phyloP scores from a whole-genome alignment of 2,329 filamentous ascomycete species.

The Seiridium cupressi region DNA sequence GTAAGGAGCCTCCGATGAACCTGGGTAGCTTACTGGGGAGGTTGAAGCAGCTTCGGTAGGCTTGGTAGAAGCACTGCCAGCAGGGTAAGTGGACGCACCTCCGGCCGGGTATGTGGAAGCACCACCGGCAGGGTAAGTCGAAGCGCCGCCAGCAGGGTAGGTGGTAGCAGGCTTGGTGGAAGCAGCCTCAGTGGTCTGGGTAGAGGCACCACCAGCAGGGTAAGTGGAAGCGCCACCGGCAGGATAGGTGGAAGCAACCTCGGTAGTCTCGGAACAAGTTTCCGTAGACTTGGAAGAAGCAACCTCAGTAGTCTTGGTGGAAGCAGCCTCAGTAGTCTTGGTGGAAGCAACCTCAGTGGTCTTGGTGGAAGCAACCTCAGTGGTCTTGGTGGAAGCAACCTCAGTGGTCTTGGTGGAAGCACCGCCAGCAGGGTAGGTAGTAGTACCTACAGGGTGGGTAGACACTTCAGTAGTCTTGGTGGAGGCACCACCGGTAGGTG shows the following conservation, averaged over 20 bases:
- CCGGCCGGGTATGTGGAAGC: conserved; percentile 1
- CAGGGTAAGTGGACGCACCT: background rate
- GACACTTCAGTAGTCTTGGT: no score
- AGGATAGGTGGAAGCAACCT: no score
- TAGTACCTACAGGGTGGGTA: background rate
- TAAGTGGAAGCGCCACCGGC: background rate
- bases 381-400: no score
- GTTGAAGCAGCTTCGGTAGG: background rate
- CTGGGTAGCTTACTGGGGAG: background rate
- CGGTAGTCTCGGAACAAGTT: no score
- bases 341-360: background rate
- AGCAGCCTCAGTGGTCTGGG: no score
- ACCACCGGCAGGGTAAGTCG: background rate
- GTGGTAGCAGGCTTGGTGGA: background rate
- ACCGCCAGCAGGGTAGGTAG: background rate
- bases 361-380: background rate
- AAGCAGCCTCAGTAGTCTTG: background rate
- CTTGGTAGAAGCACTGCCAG: background rate
- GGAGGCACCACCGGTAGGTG: no score
- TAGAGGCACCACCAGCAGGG: no score
- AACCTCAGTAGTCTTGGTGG: background rate
- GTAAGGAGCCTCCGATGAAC: background rate
- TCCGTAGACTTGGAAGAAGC: no score
- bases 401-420: background rate
- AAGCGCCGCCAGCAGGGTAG: background rate